Evolutionary conservation across 768 basidiomycete species (phyloP).

Genomic region (Hericium alpestre): DNA sequence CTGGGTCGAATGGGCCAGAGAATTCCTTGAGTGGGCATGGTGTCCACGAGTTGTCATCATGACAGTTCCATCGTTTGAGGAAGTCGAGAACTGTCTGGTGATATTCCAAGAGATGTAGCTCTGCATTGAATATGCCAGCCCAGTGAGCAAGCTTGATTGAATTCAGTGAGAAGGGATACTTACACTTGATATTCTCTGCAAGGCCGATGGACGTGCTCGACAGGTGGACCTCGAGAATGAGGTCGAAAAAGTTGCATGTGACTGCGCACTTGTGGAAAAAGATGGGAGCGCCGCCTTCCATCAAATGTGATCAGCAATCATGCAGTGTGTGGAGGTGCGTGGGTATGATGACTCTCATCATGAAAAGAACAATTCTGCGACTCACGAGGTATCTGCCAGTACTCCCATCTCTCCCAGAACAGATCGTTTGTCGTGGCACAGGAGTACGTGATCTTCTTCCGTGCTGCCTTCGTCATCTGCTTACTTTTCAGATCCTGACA

Average conservation of each 20-base stretch:
- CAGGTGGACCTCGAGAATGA: constrained; percentile 15
- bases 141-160: constrained; percentile 5
- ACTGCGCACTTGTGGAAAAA: constrained; percentile 14
- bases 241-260: constrained; percentile 15
- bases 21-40: background rate
- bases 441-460: background rate
- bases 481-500: background rate
- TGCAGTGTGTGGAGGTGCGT: background rate
- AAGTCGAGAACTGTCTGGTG: constrained; percentile 12
- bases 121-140: constrained; percentile 11
- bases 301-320: background rate
- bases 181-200: constrained; percentile 3
- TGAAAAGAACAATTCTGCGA: too few species aligned
- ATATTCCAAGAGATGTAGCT: constrained; percentile 16
- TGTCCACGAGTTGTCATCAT: background rate
- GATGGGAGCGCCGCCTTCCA: constrained; percentile 11
- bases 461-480: background rate
- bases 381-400: background rate
- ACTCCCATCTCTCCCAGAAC: background rate
- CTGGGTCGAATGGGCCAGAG: background rate
- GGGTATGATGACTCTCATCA: too few species aligned
- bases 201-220: constrained; percentile 12
- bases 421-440: background rate
- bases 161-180: background rate
- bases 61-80: constrained; percentile 4